These are phyloP conservation scores for Xylaria sp. DNA, from an alignment of 2,329 filamentous ascomycete species.

Conservation along the genomic window DNA sequence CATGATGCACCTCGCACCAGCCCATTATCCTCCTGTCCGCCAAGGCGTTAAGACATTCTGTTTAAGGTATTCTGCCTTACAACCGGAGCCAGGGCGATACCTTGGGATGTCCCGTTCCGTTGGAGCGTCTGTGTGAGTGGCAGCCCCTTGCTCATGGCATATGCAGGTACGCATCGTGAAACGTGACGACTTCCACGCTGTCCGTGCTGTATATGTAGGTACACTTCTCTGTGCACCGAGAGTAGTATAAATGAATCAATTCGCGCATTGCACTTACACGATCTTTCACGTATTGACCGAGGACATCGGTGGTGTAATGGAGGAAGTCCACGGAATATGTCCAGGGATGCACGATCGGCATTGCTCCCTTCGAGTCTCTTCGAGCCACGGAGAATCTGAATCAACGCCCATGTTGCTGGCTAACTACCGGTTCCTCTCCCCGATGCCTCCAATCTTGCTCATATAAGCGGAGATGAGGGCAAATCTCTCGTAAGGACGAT, in stretches of 20 bases:
- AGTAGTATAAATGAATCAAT: neutral
- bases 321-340: too few species aligned
- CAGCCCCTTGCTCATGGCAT: conserved; percentile 18
- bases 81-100: conserved; percentile 4
- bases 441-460: neutral
- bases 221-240: neutral
- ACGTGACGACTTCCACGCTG: conserved; percentile 16
- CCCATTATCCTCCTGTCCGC: neutral
- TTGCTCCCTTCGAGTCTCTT: too few species aligned
- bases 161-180: conserved; percentile 34
- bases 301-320: too few species aligned
- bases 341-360: too few species aligned
- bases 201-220: neutral
- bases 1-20: too few species aligned
- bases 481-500: conserved; percentile 3
- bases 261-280: neutral
- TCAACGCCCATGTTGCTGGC: too few species aligned
- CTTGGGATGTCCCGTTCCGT: neutral
- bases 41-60: neutral
- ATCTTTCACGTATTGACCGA: too few species aligned
- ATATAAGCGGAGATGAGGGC: conserved; percentile 7
- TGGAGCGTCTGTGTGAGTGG: neutral
- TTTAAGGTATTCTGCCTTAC: neutral
- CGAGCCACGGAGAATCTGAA: too few species aligned
- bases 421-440: too few species aligned